Evolutionary conservation across 352 stramenopile genomes (phyloP).

Genomic region (Pythium grandisporangium): DNA sequence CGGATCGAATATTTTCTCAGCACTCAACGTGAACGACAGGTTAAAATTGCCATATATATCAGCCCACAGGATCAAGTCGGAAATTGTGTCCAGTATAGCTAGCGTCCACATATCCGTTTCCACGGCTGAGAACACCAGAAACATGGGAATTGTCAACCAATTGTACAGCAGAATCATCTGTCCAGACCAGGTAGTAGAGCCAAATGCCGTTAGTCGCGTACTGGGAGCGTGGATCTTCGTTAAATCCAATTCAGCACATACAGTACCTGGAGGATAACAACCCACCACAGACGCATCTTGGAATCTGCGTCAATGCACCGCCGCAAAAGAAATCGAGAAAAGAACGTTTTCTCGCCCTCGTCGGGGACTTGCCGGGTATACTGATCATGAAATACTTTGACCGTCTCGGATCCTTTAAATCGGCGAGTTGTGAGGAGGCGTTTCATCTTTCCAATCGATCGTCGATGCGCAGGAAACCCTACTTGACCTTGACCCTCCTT

Average conservation of each 20-base stretch:
- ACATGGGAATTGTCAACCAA: constrained; percentile 35
- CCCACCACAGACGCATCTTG: constrained; percentile 28
- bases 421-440: not conserved
- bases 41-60: constrained; percentile 55
- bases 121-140: constrained; percentile 38
- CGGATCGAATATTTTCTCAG: constrained; percentile 44
- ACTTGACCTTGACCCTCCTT: no score
- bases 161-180: constrained; percentile 17
- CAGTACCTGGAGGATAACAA: constrained; percentile 21
- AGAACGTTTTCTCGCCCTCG: not conserved
- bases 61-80: constrained; percentile 17
- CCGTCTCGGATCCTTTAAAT: not conserved
- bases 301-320: constrained; percentile 47
- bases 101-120: constrained; percentile 15
- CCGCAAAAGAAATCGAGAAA: constrained; percentile 11
- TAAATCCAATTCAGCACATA: constrained; percentile 5
- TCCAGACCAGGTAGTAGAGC: no score
- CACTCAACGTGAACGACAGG: constrained; percentile 32
- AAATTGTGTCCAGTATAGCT: constrained; percentile 15
- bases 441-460: no score
- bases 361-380: constrained; percentile 4
- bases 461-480: no score
- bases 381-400: not conserved
- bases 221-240: no score
- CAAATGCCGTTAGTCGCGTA: no score